Evolutionary conservation across 2,329 filamentous ascomycete species (phyloP).

Genomic region (Cladophialophora immunda): DNA sequence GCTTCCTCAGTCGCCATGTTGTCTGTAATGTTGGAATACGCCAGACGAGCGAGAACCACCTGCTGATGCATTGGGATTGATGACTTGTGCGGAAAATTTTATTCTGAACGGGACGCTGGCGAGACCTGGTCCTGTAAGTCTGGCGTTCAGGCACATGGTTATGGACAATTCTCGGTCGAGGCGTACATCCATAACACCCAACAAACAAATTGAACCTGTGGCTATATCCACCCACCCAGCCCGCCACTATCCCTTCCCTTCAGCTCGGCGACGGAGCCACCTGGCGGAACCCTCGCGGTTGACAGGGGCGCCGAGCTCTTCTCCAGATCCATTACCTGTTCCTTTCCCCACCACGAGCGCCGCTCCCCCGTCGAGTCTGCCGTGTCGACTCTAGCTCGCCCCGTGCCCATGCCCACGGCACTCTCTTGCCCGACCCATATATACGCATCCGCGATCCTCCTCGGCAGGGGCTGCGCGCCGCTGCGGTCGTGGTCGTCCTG

Average conservation of each 20-base stretch:
- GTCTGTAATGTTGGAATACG: constrained; percentile 32
- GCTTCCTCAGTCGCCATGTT: constrained; percentile 25
- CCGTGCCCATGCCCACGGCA: background rate
- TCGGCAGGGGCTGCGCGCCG: constrained; percentile 12
- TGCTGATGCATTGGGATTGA: constrained; percentile 27
- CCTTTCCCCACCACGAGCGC: constrained; percentile 2
- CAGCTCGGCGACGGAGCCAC: background rate
- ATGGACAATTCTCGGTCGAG: background rate
- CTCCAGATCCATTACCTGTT: constrained; percentile 9
- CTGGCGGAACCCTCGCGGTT: background rate
- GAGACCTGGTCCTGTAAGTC: background rate
- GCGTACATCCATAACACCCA: too few relatives aligned
- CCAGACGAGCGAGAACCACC: constrained; percentile 21
- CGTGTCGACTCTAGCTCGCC: background rate
- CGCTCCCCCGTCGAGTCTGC: background rate
- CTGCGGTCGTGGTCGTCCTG: constrained; percentile 2
- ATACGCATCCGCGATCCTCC: constrained; percentile 7
- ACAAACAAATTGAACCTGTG: too few relatives aligned
- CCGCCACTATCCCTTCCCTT: constrained; percentile 2
- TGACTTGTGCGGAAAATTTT: background rate
- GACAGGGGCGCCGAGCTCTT: background rate
- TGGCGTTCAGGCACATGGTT: too few relatives aligned
- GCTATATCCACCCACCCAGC: constrained; percentile 10
- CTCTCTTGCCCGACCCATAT: constrained; percentile 5
- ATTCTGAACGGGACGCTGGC: too few relatives aligned